Conservation (phyloP, 257 asterid genomes). For the Leptodermis oblonga region DNA sequence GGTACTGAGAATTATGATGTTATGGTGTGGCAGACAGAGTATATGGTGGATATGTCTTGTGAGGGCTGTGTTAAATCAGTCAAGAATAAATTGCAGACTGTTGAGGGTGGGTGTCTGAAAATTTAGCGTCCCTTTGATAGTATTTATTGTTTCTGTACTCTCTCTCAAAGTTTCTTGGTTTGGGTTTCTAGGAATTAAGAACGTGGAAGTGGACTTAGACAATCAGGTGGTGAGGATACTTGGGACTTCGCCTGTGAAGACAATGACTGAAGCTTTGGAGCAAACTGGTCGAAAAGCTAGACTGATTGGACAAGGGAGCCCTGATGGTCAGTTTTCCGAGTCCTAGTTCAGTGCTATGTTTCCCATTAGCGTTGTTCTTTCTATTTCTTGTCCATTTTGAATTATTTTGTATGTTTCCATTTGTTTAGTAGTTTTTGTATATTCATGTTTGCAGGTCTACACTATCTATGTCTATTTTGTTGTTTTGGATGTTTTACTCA, state of each 20-base stretch:
- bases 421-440: neutral
- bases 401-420: neutral
- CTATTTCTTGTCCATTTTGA: neutral
- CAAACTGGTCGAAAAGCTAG: slow-evolving; percentile 92
- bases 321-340: slow-evolving; percentile 51
- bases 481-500: neutral
- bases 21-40: slow-evolving; percentile 65
- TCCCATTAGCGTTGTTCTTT: neutral
- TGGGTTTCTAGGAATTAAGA: slow-evolving; percentile 60
- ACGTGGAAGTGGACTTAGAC: slow-evolving; percentile 72
- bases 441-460: neutral
- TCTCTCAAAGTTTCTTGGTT: slow-evolving; percentile 1
- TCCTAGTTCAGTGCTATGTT: neutral
- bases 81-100: slow-evolving; percentile 62
- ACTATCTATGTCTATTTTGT: neutral
- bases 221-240: slow-evolving; percentile 89
- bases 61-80: slow-evolving; percentile 87
- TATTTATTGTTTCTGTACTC: neutral
- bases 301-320: slow-evolving; percentile 87
- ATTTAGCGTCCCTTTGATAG: neutral
- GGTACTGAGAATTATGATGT: slow-evolving; percentile 6
- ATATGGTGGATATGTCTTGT: slow-evolving; percentile 90
- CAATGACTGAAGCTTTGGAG: slow-evolving; percentile 78
- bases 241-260: slow-evolving; percentile 79
- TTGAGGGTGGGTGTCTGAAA: slow-evolving; percentile 57